These are phyloP conservation scores for Cercospora zeina DNA, from an alignment of 2,329 filamentous ascomycete genomes.

Conservation along the genomic window DNA sequence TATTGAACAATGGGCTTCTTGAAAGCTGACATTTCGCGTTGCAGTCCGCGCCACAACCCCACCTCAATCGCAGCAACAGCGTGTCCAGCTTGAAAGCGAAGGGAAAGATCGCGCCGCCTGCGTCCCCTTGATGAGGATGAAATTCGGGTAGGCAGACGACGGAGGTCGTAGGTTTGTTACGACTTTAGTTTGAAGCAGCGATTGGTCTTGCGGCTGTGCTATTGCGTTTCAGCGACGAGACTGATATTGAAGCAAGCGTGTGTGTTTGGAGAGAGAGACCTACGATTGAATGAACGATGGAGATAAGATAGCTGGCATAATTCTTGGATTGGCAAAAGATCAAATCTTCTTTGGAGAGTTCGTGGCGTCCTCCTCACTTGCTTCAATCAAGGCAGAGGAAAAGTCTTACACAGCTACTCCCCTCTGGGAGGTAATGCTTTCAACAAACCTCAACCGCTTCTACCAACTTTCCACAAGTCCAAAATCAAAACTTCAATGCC, in stretches of 20 bases:
- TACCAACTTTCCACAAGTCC: background rate
- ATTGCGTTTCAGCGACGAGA: background rate
- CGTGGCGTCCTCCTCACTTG: background rate
- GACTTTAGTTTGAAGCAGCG: background rate
- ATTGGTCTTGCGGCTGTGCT: background rate
- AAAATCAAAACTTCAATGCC: conserved; percentile 41
- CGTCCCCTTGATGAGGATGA: background rate
- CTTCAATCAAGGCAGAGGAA: background rate
- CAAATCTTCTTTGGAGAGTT: background rate
- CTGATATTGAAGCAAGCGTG: background rate
- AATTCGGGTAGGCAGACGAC: background rate
- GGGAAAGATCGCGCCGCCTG: background rate
- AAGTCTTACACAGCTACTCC: background rate
- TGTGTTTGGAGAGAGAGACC: background rate
- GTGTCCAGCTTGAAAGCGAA: conserved; percentile 10
- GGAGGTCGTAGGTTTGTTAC: background rate
- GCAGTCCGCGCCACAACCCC: conserved; percentile 14
- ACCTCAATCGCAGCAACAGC: conserved; percentile 15
- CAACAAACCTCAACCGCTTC: background rate
- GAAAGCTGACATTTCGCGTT: background rate
- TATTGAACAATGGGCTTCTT: background rate
- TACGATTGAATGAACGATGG: background rate
- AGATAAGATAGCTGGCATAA: background rate
- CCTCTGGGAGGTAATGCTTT: background rate
- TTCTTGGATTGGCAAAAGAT: background rate